phyloP scores from a whole-genome alignment of 164 flowering plant genomes.

The Echeveria elegans region DNA sequence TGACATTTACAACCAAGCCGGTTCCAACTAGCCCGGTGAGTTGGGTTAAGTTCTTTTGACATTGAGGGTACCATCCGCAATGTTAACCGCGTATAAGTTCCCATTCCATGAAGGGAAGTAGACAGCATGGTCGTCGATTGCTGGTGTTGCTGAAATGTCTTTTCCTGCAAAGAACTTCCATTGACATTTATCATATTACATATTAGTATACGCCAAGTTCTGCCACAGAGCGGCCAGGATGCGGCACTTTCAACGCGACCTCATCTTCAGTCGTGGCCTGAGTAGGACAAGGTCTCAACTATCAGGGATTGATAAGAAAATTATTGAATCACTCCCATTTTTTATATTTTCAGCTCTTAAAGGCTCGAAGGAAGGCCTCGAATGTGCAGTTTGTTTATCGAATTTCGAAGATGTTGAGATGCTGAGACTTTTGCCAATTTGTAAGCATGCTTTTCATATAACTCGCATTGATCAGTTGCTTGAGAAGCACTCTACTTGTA shows the following conservation, averaged over 20 bases:
- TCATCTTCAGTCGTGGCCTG: constrained; percentile 9
- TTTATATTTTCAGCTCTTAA: constrained; percentile 69
- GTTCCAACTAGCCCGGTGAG: too few species aligned
- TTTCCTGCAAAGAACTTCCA: too few species aligned
- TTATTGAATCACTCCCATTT: constrained; percentile 77
- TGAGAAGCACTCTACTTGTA: constrained; percentile 79
- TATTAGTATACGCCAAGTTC: constrained; percentile 60
- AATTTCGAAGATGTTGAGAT: constrained; percentile 66
- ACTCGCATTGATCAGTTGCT: constrained; percentile 97
- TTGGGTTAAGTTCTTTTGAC: too few species aligned
- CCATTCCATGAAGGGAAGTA: too few species aligned
- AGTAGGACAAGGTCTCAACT: constrained; percentile 25
- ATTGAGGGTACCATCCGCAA: too few species aligned
- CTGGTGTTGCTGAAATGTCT: too few species aligned
- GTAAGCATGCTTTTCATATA: constrained; percentile 91
- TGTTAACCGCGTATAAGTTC: too few species aligned
- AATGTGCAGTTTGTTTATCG: constrained; percentile 75
- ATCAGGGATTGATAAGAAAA: constrained; percentile 69
- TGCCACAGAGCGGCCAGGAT: constrained; percentile 28
- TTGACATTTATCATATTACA: constrained; percentile 49
- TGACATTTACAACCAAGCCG: too few species aligned
- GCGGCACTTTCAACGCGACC: not conserved
- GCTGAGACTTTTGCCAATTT: constrained; percentile 70
- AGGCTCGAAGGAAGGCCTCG: constrained; percentile 61
- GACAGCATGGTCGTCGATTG: too few species aligned